These are phyloP conservation scores for Hippophae gyantsensis DNA, from an alignment of 306 rosid species.

Conservation along the genomic window DNA sequence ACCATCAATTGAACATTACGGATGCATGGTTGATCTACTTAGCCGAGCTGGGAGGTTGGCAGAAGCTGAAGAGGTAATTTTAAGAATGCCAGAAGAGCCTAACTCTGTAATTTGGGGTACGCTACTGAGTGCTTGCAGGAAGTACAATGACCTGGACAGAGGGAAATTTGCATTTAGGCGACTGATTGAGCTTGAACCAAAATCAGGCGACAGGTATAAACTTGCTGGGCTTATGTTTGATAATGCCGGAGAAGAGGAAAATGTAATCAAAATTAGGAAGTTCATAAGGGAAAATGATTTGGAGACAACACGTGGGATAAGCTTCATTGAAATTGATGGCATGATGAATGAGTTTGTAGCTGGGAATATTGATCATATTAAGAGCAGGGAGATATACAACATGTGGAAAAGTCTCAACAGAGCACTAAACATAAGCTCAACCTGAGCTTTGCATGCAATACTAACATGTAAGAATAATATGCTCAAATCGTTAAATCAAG, in stretches of 20 bases:
- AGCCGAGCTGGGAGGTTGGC: slow-evolving; percentile 35
- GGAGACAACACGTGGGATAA: slow-evolving; percentile 32
- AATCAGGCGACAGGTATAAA: slow-evolving; percentile 40
- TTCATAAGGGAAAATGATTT: slow-evolving; percentile 24
- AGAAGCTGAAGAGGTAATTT: slow-evolving; percentile 33
- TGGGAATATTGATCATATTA: slow-evolving; percentile 19
- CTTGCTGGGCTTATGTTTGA: slow-evolving; percentile 37
- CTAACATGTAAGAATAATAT: background rate
- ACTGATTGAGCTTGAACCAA: slow-evolving; percentile 28
- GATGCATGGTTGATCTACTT: slow-evolving; percentile 49
- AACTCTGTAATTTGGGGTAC: slow-evolving; percentile 40
- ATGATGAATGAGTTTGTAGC: slow-evolving; percentile 27
- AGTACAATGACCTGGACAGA: slow-evolving; percentile 24
- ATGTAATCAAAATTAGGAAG: slow-evolving; percentile 15
- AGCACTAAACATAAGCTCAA: background rate
- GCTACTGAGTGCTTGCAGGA: slow-evolving; percentile 34
- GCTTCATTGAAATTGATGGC: slow-evolving; percentile 34
- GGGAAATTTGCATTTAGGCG: slow-evolving; percentile 31
- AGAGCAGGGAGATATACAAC: slow-evolving; percentile 18
- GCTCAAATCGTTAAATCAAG: background rate
- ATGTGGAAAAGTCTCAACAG: slow-evolving; percentile 15
- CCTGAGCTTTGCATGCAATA: background rate
- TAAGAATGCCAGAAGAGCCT: slow-evolving; percentile 22
- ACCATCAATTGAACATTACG: slow-evolving; percentile 41
- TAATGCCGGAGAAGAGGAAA: slow-evolving; percentile 24